Percentiles rank a stretch among this genome's conserved stretches.
phyloP scores from a whole-genome alignment of 306 rosid species.

The Carpinus viminea region DNA sequence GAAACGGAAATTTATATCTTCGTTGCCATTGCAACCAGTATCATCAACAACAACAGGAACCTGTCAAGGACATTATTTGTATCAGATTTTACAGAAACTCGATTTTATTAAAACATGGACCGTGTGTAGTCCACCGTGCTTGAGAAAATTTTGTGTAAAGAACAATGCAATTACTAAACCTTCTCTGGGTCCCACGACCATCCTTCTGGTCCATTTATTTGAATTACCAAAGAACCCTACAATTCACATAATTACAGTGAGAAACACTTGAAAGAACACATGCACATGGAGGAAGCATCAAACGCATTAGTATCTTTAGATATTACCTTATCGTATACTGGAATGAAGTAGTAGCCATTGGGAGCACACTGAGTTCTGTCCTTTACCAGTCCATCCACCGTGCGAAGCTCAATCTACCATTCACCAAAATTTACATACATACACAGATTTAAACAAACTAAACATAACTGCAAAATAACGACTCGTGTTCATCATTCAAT shows the following conservation, averaged over 20 bases:
- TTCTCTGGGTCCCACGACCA: conserved; percentile 96
- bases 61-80: conserved; percentile 33
- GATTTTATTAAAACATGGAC: conserved; percentile 13
- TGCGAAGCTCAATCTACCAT: conserved; percentile 90
- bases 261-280: conserved; percentile 28
- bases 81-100: conserved; percentile 23
- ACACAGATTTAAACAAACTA: background rate
- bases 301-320: background rate
- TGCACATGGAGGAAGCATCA: background rate
- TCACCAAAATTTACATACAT: background rate
- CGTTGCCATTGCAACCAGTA: conserved; percentile 87
- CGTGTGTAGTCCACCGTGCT: conserved; percentile 1
- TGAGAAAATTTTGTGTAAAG: background rate
- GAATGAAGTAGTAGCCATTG: conserved; percentile 97
- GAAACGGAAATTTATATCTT: conserved; percentile 87
- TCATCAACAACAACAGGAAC: conserved; percentile 84
- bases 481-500: background rate
- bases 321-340: conserved; percentile 92
- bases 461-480: background rate
- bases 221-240: conserved; percentile 89
- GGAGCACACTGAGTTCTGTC: conserved; percentile 98
- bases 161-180: conserved; percentile 43
- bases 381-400: conserved; percentile 87
- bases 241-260: conserved; percentile 30
- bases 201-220: conserved; percentile 88